phyloP scores from a whole-genome alignment of 805 yeast species.

The Wickerhamomyces strasburgensis region DNA sequence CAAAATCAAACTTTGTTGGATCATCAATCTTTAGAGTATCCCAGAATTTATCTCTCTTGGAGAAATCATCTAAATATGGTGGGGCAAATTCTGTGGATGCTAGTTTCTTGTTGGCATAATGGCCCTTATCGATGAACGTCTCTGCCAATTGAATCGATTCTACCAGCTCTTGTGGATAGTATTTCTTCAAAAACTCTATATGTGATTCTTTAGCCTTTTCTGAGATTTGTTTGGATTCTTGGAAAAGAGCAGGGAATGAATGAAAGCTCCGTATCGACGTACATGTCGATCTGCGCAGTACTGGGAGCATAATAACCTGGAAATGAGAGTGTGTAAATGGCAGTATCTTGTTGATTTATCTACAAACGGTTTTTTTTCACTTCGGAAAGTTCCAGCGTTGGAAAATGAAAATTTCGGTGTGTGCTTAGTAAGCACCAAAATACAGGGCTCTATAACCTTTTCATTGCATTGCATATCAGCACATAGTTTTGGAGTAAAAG shows the following conservation, averaged over 20 bases:
- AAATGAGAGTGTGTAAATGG: not conserved
- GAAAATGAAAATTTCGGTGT: no score
- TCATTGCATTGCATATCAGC: no score
- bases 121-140: constrained; percentile 60
- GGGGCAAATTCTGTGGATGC: constrained; percentile 58
- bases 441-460: no score
- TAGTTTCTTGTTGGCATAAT: constrained; percentile 40
- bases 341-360: no score
- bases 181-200: constrained; percentile 48
- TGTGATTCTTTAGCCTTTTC: constrained; percentile 22
- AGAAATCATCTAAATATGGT: constrained; percentile 62
- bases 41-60: constrained; percentile 70
- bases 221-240: constrained; percentile 3
- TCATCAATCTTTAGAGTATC: constrained; percentile 51
- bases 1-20: constrained; percentile 43
- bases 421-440: no score
- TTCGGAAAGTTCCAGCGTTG: no score
- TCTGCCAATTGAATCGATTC: constrained; percentile 82
- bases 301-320: not conserved
- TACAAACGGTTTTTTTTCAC: no score
- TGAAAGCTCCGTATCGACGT: not conserved
- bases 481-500: no score
- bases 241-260: not conserved
- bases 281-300: not conserved
- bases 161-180: constrained; percentile 76